Evolutionary conservation across 306 rosid genomes (phyloP), one percentile per base, ranked within the genome.

Genomic region (Cucurbita ficifolia): DNA sequence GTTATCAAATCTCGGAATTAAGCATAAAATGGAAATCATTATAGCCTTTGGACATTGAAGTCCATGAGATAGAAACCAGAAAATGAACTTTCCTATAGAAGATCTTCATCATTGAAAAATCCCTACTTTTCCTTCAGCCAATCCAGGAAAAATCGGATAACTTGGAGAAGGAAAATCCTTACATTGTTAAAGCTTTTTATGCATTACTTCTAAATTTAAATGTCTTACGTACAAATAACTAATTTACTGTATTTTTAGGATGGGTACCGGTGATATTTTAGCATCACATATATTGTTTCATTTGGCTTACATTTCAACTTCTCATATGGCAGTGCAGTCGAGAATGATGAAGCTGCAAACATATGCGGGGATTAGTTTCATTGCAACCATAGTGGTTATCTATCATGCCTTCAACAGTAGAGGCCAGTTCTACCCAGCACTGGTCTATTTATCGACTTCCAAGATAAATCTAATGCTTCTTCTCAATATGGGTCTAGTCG

Each of bases 341-440:
- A 81, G 72, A 73, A 94, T 88, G 96, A 85, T 95, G 91, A 89
- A 85, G 90, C 79, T 95, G 82, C 95, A 91, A 78, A 85, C 95
- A 5, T 95, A 95, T 79, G 96, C 93, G 10, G 91, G 96, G 81
- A 81, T 95, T 62, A 95, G 99, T 82, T 85, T 91, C 76, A 52
- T 95, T 57, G 96, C 96, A 56, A 84, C 96, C 73, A 76, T 95
- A 73, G 96, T 92, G 49, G 90, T 91, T 79, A 35, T 87, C 24
- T 95, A 95, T 74, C 99, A 95, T 85, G 97, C 92, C 19, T 95
- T 95, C 69, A 89, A 82, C 82, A 95, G 96, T 54, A 87, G 99
- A 87, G 91, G 96, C 57, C 99, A 95, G 82, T 95, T 95, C 79
- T 95, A 91, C 81, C 99, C 97, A 0, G 99, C 99, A 22, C 88